Evolutionary conservation across 73 alveolate genomes (phyloP).

Genomic region (Paramecium sonneborni): DNA sequence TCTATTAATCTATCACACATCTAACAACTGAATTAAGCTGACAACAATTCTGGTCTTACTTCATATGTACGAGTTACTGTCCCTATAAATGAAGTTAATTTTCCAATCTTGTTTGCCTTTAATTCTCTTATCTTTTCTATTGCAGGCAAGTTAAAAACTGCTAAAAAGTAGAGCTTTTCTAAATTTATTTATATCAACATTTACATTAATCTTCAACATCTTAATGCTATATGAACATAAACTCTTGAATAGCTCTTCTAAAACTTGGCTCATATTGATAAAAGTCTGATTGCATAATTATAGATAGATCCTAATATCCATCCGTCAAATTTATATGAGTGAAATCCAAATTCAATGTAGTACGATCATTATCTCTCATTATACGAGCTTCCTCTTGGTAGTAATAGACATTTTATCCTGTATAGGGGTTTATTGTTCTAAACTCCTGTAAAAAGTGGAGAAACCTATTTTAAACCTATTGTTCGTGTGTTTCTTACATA

Average conservation of each 20-base stretch:
- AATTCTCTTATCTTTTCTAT: slow-evolving; percentile 12
- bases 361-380: background rate
- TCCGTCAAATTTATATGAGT: background rate
- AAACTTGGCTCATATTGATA: slow-evolving; percentile 42
- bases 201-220: slow-evolving; percentile 50
- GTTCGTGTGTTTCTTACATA: slow-evolving; percentile 27
- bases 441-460: background rate
- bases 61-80: slow-evolving; percentile 97
- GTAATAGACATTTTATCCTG: background rate
- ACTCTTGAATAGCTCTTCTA: slow-evolving; percentile 44
- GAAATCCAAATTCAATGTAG: background rate
- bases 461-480: background rate
- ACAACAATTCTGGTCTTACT: slow-evolving; percentile 93
- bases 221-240: background rate
- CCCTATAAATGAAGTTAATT: slow-evolving; percentile 8
- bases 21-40: slow-evolving; percentile 87
- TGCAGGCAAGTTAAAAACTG: slow-evolving; percentile 3
- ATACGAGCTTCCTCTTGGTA: background rate
- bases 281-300: background rate
- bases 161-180: background rate
- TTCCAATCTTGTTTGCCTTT: background rate
- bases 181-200: background rate
- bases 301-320: background rate
- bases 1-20: slow-evolving; percentile 81
- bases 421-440: background rate